These are phyloP conservation scores for Botryotinia calthae DNA, from an alignment of 2,329 filamentous ascomycete genomes.

Conservation along the genomic window DNA sequence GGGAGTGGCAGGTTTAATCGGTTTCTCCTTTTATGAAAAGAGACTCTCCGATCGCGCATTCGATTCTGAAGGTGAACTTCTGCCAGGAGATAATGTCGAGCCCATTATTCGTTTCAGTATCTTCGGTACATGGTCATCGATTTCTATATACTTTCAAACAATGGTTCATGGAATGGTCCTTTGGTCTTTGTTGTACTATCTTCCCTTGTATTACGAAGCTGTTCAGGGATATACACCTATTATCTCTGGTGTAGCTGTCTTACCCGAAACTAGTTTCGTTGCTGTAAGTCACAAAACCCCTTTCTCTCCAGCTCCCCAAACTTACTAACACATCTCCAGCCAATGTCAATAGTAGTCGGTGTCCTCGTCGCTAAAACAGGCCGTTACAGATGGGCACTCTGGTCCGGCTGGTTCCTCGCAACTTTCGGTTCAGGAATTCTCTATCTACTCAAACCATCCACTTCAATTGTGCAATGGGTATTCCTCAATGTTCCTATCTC, in stretches of 20 bases:
- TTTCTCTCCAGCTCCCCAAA: slow-evolving; percentile 38
- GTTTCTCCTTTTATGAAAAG: slow-evolving; percentile 54
- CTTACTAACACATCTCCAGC: slow-evolving; percentile 47
- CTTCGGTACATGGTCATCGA: slow-evolving; percentile 48
- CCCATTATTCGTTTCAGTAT: slow-evolving; percentile 44
- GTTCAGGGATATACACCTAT: slow-evolving; percentile 55
- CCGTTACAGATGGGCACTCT: slow-evolving; percentile 53
- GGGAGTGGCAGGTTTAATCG: slow-evolving; percentile 50
- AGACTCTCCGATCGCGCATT: slow-evolving; percentile 31
- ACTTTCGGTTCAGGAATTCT: slow-evolving; percentile 58
- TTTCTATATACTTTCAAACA: slow-evolving; percentile 51
- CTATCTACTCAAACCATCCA: slow-evolving; percentile 48
- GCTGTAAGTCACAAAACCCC: slow-evolving; percentile 42
- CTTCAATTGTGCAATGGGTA: slow-evolving; percentile 54
- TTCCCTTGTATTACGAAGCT: slow-evolving; percentile 51
- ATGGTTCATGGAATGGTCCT: slow-evolving; percentile 57
- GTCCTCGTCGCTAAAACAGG: slow-evolving; percentile 54
- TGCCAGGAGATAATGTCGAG: slow-evolving; percentile 31
- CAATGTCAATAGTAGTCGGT: slow-evolving; percentile 56
- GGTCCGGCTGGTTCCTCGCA: slow-evolving; percentile 59
- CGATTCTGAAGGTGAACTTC: slow-evolving; percentile 29
- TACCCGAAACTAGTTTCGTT: slow-evolving; percentile 62
- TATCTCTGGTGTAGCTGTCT: slow-evolving; percentile 53
- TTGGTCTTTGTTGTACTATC: slow-evolving; percentile 55
- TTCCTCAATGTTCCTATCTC: slow-evolving; percentile 60